A percentile compares a stretch with the other conserved stretches of the same genome.
These are phyloP conservation scores for Biscogniauxia marginata DNA, from an alignment of 2,329 filamentous ascomycete species.

Conservation along the genomic window DNA sequence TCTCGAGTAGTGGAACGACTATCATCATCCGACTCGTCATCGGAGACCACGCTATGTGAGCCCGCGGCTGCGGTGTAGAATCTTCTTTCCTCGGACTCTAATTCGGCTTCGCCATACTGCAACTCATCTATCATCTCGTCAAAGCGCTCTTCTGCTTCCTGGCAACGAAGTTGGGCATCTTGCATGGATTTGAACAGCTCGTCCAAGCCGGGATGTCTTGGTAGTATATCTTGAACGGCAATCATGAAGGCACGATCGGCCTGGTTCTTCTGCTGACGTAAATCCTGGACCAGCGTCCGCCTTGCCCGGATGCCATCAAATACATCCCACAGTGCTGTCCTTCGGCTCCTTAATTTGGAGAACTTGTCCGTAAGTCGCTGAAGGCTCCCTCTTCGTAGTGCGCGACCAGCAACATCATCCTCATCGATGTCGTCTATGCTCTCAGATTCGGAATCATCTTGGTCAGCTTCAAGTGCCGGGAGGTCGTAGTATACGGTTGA, in stretches of 20 bases:
- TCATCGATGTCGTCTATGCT: slow-evolving; percentile 6
- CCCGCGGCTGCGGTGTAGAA: slow-evolving; percentile 26
- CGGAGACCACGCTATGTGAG: slow-evolving; percentile 9
- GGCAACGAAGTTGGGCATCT: slow-evolving; percentile 16
- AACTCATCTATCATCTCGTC: slow-evolving; percentile 29
- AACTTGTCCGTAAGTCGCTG: slow-evolving; percentile 21
- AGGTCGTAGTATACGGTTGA: neutral
- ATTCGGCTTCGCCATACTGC: slow-evolving; percentile 21
- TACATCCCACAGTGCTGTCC: slow-evolving; percentile 17
- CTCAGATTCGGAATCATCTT: slow-evolving; percentile 4
- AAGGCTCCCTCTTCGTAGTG: slow-evolving; percentile 5
- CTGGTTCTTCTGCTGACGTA: slow-evolving; percentile 25
- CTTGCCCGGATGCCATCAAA: slow-evolving; percentile 21
- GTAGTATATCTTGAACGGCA: slow-evolving; percentile 23
- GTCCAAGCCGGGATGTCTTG: slow-evolving; percentile 17
- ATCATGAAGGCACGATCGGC: slow-evolving; percentile 27
- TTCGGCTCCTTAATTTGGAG: slow-evolving; percentile 15
- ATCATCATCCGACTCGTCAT: slow-evolving; percentile 16
- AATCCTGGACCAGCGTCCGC: slow-evolving; percentile 18
- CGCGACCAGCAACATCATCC: slow-evolving; percentile 8
- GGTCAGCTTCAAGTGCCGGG: neutral
- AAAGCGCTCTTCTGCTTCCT: slow-evolving; percentile 28
- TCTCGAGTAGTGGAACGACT: slow-evolving; percentile 16
- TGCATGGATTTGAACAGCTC: slow-evolving; percentile 26
- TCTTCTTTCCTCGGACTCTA: slow-evolving; percentile 23